Evolutionary conservation across 2,329 filamentous ascomycete species (phyloP).

Genomic region (Trichophyton simii): DNA sequence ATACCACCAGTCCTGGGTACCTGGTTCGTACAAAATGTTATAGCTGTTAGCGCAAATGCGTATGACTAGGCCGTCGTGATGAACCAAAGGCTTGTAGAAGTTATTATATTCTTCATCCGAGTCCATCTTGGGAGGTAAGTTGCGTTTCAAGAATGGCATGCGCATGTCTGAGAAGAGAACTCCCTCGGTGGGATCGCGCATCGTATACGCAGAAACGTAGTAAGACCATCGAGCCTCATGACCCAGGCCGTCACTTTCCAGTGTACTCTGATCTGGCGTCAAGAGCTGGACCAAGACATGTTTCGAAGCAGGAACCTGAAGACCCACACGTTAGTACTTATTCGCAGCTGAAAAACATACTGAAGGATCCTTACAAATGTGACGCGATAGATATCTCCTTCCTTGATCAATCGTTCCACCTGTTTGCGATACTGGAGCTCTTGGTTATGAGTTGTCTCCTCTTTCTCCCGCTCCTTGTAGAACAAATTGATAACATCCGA

Average conservation of each 20-base stretch:
- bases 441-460: slow-evolving; percentile 76
- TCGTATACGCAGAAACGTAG: slow-evolving; percentile 85
- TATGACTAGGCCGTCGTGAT: slow-evolving; percentile 55
- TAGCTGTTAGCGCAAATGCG: slow-evolving; percentile 67
- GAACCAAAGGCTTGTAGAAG: slow-evolving; percentile 41
- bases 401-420: slow-evolving; percentile 84
- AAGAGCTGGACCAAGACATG: slow-evolving; percentile 69
- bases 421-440: slow-evolving; percentile 86
- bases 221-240: slow-evolving; percentile 68
- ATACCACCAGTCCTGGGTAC: slow-evolving; percentile 61
- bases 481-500: slow-evolving; percentile 82
- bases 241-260: slow-evolving; percentile 61
- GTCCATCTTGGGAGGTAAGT: slow-evolving; percentile 50
- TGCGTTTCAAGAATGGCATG: slow-evolving; percentile 58
- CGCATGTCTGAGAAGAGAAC: slow-evolving; percentile 52
- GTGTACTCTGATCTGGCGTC: slow-evolving; percentile 66
- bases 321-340: background rate
- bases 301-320: slow-evolving; percentile 22
- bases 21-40: slow-evolving; percentile 63
- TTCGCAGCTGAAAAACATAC: background rate
- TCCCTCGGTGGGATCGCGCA: slow-evolving; percentile 76
- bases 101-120: slow-evolving; percentile 52
- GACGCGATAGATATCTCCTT: slow-evolving; percentile 81
- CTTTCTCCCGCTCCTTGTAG: slow-evolving; percentile 63
- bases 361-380: slow-evolving; percentile 61